Conservation (phyloP, 805 yeast species). For the Zygosaccharomyces gambellarensis region DNA sequence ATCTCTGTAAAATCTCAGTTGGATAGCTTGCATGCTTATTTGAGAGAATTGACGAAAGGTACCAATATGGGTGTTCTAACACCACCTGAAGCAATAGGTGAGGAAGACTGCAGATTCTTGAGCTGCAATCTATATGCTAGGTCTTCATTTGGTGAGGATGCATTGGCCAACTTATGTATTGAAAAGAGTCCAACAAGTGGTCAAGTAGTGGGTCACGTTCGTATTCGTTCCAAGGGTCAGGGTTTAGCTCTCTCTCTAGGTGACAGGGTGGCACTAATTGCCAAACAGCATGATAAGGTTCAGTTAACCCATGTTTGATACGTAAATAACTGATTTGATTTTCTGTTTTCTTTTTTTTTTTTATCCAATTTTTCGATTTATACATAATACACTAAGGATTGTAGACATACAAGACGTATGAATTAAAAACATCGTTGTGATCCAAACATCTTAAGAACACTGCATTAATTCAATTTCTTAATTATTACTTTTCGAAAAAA, state of each 20-base stretch:
- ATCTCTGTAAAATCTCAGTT: constrained; percentile 75
- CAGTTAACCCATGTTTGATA: constrained; percentile 31
- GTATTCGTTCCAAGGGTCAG: constrained; percentile 96
- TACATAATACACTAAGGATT: neutral
- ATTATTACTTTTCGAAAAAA: neutral
- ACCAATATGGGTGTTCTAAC: constrained; percentile 95
- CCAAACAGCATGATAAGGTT: constrained; percentile 49
- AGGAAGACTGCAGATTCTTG: constrained; percentile 70
- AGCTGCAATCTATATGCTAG: constrained; percentile 91
- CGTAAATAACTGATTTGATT: constrained; percentile 4
- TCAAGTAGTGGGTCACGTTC: constrained; percentile 84
- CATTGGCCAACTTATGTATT: constrained; percentile 89
- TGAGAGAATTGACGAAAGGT: constrained; percentile 62
- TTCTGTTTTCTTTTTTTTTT: neutral
- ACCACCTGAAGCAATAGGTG: constrained; percentile 84
- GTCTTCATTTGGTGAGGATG: constrained; percentile 95
- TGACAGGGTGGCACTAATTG: constrained; percentile 83
- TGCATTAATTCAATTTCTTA: neutral
- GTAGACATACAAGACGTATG: neutral
- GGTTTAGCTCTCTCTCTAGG: constrained; percentile 94
- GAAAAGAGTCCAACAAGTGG: constrained; percentile 68
- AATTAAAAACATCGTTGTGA: neutral
- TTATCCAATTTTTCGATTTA: neutral
- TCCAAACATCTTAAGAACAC: neutral
- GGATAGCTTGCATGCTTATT: constrained; percentile 65